Evolutionary conservation across 257 asterid genomes (phyloP).

Genomic region (Solanum tarijense): DNA sequence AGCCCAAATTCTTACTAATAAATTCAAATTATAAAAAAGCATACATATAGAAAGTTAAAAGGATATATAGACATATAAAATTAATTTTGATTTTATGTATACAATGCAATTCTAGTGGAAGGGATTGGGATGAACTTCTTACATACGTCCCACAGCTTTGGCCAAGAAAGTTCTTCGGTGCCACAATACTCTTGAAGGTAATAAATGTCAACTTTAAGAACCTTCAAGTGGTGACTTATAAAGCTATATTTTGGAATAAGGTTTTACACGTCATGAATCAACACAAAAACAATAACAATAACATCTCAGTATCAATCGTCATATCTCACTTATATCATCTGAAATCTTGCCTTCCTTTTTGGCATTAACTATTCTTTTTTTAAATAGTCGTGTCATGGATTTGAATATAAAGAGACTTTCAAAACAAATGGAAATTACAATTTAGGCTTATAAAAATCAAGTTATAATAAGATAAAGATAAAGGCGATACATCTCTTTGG

Average conservation of each 20-base stretch:
- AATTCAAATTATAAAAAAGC: too few relatives aligned
- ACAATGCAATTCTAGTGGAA: background rate
- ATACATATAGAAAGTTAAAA: too few relatives aligned
- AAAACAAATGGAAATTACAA: background rate
- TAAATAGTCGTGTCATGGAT: background rate
- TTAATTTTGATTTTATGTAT: background rate
- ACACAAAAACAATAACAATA: background rate
- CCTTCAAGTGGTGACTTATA: background rate
- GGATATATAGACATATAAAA: background rate
- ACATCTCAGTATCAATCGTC: background rate
- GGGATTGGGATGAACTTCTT: background rate
- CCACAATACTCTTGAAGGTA: too few relatives aligned
- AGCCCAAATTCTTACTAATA: background rate
- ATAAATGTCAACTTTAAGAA: too few relatives aligned
- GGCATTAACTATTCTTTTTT: background rate
- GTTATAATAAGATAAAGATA: background rate
- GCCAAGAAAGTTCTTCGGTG: background rate
- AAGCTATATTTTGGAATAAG: background rate
- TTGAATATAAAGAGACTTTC: too few relatives aligned
- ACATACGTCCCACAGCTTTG: background rate
- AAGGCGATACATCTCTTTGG: background rate
- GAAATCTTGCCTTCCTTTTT: background rate
- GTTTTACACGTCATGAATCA: background rate
- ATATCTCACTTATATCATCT: fast-evolving
- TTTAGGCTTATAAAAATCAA: background rate